A percentile compares a stretch with the other conserved stretches of the same genome.
These are phyloP conservation scores for Wilcoxina mikolae DNA, from an alignment of 495 filamentous ascomycete genomes.

Conservation along the genomic window DNA sequence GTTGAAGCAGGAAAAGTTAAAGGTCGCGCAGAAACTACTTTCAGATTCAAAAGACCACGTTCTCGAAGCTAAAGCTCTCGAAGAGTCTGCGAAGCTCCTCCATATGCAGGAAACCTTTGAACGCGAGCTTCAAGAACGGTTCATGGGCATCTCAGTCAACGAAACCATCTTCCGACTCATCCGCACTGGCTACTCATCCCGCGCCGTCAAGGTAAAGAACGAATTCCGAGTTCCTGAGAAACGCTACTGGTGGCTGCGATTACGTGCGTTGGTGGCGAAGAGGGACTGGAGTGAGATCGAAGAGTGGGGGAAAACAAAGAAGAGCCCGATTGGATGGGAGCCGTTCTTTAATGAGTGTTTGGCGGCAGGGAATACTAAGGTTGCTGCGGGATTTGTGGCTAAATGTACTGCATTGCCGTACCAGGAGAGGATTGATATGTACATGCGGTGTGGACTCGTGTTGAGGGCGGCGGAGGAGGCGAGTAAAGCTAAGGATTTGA, in stretches of 20 bases:
- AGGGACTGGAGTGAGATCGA: slow-evolving; percentile 87
- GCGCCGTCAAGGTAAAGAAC: slow-evolving; percentile 69
- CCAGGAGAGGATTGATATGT: slow-evolving; percentile 71
- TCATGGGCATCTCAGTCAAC: slow-evolving; percentile 70
- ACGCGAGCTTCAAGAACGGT: slow-evolving; percentile 56
- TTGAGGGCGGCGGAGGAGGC: slow-evolving; percentile 88
- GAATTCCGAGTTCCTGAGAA: slow-evolving; percentile 90
- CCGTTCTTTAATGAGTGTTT: slow-evolving; percentile 86
- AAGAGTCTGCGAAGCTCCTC: slow-evolving; percentile 65
- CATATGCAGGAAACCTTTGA: slow-evolving; percentile 73
- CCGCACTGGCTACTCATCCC: slow-evolving; percentile 54
- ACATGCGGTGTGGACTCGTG: slow-evolving; percentile 84
- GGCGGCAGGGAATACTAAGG: slow-evolving; percentile 74
- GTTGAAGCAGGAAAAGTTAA: slow-evolving; percentile 63
- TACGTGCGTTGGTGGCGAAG: slow-evolving; percentile 75
- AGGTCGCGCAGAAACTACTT: slow-evolving; percentile 63
- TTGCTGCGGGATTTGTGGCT: slow-evolving; percentile 69
- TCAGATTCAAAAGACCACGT: slow-evolving; percentile 66
- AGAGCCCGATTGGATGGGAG: slow-evolving; percentile 96
- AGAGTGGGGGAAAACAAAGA: slow-evolving; percentile 52
- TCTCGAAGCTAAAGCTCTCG: slow-evolving; percentile 57
- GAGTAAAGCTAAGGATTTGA: slow-evolving; percentile 61
- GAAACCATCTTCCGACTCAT: slow-evolving; percentile 79
- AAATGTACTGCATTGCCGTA: slow-evolving; percentile 52
- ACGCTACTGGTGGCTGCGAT: slow-evolving; percentile 75